phyloP scores from a whole-genome alignment of 257 asterid genomes.

The Lantana camara region DNA sequence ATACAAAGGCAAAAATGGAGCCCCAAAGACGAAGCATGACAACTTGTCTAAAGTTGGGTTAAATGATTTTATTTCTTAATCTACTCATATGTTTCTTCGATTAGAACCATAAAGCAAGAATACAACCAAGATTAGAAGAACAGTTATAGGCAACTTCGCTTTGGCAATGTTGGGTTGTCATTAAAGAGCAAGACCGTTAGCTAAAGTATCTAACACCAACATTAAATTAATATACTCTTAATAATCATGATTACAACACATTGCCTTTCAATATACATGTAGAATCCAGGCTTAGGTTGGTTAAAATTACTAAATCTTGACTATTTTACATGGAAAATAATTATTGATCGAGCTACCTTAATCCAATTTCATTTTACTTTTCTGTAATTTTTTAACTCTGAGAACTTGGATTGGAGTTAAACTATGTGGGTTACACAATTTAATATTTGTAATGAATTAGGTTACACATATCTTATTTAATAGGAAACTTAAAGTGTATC shows the following conservation, averaged over 20 bases:
- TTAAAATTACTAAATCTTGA: not conserved
- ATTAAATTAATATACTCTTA: not conserved
- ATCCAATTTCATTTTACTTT: too few relatives aligned
- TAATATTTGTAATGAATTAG: too few relatives aligned
- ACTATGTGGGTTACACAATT: too few relatives aligned
- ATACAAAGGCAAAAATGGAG: conserved; percentile 14
- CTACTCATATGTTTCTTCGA: conserved; percentile 4
- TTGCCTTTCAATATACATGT: conserved; percentile 1
- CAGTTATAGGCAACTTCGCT: conserved; percentile 24
- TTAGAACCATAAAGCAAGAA: conserved; percentile 14
- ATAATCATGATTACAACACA: conserved; percentile 30
- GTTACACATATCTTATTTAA: too few relatives aligned
- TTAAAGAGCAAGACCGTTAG: conserved; percentile 35
- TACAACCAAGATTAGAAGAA: conserved; percentile 21
- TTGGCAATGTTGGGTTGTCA: conserved; percentile 44
- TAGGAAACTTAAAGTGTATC: too few relatives aligned
- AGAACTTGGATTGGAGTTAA: too few relatives aligned
- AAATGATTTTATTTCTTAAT: conserved; percentile 25
- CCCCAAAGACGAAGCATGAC: conserved; percentile 39
- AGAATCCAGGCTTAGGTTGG: not conserved
- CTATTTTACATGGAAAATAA: not conserved
- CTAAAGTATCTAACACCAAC: conserved; percentile 11
- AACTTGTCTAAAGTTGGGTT: conserved; percentile 25
- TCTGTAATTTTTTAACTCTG: too few relatives aligned
- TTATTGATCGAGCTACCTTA: too few relatives aligned